Evolutionary conservation across 306 rosid genomes (phyloP).

Genomic region (Hippophae rhamnoides): DNA sequence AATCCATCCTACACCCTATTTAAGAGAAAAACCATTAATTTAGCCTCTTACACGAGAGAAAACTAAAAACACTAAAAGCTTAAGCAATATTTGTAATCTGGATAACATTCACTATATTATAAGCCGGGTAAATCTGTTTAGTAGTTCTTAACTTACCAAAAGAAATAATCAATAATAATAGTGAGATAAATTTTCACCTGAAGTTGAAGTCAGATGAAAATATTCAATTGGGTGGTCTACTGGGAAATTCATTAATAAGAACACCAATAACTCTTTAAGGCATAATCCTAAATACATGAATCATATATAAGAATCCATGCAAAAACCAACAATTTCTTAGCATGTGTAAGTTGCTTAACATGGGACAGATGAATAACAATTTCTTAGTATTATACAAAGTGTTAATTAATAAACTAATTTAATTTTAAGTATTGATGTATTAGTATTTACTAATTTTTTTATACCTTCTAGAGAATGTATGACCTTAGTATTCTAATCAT

Average conservation of each 20-base stretch:
- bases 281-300: no score
- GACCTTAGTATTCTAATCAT: no score
- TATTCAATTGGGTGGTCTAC: not conserved
- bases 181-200: constrained; percentile 33
- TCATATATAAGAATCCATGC: no score
- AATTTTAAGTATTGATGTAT: no score
- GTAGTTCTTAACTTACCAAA: not conserved
- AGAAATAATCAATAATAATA: not conserved
- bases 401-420: no score
- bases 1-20: not conserved
- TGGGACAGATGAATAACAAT: no score
- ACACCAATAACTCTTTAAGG: no score
- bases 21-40: constrained; percentile 6
- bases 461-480: no score
- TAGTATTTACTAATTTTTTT: no score
- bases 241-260: not conserved
- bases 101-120: not conserved
- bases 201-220: constrained; percentile 9
- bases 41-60: not conserved
- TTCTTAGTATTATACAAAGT: no score
- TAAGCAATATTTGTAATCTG: constrained; percentile 1
- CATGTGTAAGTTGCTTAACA: no score
- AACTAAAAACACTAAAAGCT: not conserved
- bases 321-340: no score
- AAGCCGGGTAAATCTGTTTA: not conserved